Evolutionary conservation across 768 basidiomycete genomes (phyloP), one percentile per base, ranked within the genome.

Genomic region (Hysterangium stoloniferum): DNA sequence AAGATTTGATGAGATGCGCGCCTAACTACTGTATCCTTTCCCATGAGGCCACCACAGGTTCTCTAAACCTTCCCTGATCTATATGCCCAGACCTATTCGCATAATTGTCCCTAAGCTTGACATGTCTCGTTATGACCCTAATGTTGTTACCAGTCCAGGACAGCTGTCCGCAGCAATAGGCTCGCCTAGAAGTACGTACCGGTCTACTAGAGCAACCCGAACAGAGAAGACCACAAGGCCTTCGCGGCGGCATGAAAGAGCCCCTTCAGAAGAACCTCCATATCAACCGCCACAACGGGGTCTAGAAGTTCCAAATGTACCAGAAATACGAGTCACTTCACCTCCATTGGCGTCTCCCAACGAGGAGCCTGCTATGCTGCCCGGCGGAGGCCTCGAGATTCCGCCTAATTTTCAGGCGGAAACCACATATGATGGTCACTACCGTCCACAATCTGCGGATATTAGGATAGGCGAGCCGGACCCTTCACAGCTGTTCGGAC

Each of bases 291-390:
- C 29, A 45, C 6, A 5, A n/a, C 11, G 33, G 11, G 33, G 33
- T 9, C 9, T 9, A 34, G 44, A 29, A 7, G 20, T 45, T 22
- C 28, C 44, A 20, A 27, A 45, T 2, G 12, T 22, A 8, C 38
- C 9, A n/a, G n/a, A n/a, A 9, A 41, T 20, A 8, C 20, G 24
- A 25, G 44, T 45, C 20, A 19, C 31, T 6, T 45, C 44, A 15
- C 44, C 44, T 45, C 44, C 44, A 3, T 33, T 45, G 7, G 5
- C 44, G 4, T 45, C 44, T 31, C 44, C 44, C 7, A n/a, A n/a
- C 5, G 1, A 27, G 11, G 28, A 32, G 4, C 25, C 31, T 32
- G 44, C 2, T 11, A 13, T 45, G n/a, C 13, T 45, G 4, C 44
- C 44, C n/a, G 44, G 44, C 19, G 44, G 44, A 6, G 44, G 44